phyloP scores from a whole-genome alignment of 2,329 filamentous ascomycete species.

The Aspergillus transmontanensis region DNA sequence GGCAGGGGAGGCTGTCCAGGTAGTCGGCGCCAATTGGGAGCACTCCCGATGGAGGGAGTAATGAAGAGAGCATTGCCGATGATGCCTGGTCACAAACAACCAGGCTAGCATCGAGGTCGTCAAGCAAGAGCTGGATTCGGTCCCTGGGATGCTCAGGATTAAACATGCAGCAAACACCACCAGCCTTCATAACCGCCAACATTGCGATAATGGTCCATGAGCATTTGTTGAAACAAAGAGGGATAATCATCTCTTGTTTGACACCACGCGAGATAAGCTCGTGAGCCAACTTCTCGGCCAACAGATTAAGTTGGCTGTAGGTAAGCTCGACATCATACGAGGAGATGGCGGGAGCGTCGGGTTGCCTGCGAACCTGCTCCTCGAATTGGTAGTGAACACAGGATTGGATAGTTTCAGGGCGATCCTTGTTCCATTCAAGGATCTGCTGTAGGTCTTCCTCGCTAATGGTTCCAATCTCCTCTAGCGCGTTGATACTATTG shows the following conservation, averaged over 20 bases:
- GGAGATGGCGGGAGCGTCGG: not conserved
- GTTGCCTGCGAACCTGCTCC: not conserved
- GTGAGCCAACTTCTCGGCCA: not conserved
- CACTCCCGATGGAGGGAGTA: not conserved
- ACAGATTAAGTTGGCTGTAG: not conserved
- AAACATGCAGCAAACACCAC: not conserved
- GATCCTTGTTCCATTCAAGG: not conserved
- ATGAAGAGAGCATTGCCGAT: not conserved
- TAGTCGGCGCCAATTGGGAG: not conserved
- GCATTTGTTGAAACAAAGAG: conserved; percentile 2
- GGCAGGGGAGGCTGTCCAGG: not conserved
- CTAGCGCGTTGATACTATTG: not conserved
- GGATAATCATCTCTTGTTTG: not conserved
- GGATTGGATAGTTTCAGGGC: not conserved
- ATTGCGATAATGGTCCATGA: not conserved
- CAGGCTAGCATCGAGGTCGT: not conserved
- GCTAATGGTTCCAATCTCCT: not conserved
- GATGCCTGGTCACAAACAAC: not conserved
- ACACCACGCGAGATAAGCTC: not conserved
- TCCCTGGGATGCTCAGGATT: not conserved
- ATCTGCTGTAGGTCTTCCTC: not conserved
- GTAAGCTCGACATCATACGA: not conserved
- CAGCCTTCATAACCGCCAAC: conserved; percentile 4
- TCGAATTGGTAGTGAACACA: not conserved
- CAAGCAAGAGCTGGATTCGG: not conserved